Evolutionary conservation across 495 filamentous ascomycete species (phyloP), one percentile per base, ranked within the genome.

Genomic region (Hypomontagnella submonticulosa): DNA sequence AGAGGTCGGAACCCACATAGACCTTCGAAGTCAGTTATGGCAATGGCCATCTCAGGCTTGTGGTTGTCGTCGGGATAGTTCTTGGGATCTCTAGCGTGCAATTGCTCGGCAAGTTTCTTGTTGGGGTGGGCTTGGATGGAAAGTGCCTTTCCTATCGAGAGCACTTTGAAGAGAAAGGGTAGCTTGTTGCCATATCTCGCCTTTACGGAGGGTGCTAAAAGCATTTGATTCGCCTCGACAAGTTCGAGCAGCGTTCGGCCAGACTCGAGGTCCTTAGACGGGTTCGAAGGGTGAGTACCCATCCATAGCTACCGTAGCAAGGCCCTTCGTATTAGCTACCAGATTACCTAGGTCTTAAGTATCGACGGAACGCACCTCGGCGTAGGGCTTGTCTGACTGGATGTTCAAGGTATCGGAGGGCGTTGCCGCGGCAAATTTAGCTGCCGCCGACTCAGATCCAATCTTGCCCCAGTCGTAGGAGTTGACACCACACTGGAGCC

Each of bases 11-110:
- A 99, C 12, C 95, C 94, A 71, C 95, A 99, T 23, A 99, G 83
- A 5, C 95, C 95, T 71, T 97, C 95, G 63, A 99, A 99, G 2
- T 90, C 89, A 1, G 95, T 97, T 72, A 99, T 88, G 53, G 95
- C 95, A 71, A 99, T 97, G 54, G 94, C 90, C 95, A 99, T 99
- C 77, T 99, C 95, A 43, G 95, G 95, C 77, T 99, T 99, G 81
- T 99, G 95, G 76, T 99, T 99, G 79, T 97, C 94, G 83, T 99
- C 94, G 58, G 94, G 94, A 71, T 99, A 99, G 82, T 99, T 96
- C 80, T 90, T 92, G 13, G 92, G 85, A 70, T 99, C 95, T 61
- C 84, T 84, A 19, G 85, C 84, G 76, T 97, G 95, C 19, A 99
- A 81, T 72, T 90, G 78, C 78, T 96, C 94, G 23, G 95, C 95